Evolutionary conservation across 2,329 filamentous ascomycete genomes (phyloP).

Genomic region (Pyrenophora teres): DNA sequence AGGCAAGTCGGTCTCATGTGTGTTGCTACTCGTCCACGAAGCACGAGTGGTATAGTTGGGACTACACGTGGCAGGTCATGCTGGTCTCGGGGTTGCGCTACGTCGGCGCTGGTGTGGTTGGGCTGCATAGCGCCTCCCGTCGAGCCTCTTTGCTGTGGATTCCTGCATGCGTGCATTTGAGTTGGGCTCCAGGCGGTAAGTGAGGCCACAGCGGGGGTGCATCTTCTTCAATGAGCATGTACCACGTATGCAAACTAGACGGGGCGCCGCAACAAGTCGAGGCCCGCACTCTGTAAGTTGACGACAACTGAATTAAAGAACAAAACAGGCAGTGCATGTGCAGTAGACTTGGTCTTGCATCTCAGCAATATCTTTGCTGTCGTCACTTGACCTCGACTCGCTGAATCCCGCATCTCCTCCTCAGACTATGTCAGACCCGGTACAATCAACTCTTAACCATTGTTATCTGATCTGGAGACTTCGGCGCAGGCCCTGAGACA

Average conservation of each 20-base stretch:
- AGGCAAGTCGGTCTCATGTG: neutral
- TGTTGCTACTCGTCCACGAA: conserved; percentile 1
- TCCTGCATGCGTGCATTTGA: conserved; percentile 11
- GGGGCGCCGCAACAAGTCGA: neutral
- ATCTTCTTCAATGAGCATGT: conserved; percentile 16
- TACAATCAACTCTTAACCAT: conserved; percentile 29
- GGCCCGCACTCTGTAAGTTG: too few relatives aligned
- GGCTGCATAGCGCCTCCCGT: conserved; percentile 25
- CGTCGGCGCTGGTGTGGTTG: conserved; percentile 17
- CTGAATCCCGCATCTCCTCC: conserved; percentile 16
- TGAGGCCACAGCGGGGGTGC: neutral
- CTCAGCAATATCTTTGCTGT: conserved; percentile 5
- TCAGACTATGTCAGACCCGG: conserved; percentile 42
- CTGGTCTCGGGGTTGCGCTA: conserved; percentile 5
- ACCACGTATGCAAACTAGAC: conserved; percentile 25
- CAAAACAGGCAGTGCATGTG: conserved; percentile 12
- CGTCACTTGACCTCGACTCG: conserved; percentile 1
- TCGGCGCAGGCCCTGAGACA: conserved; percentile 35
- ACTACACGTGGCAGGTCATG: conserved; percentile 26
- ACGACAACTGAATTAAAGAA: conserved; percentile 14
- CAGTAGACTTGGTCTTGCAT: conserved; percentile 12
- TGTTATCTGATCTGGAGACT: conserved; percentile 43
- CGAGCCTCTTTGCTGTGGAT: conserved; percentile 18
- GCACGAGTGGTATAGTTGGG: neutral
- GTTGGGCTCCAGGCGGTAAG: conserved; percentile 25